A percentile compares a stretch with the other conserved stretches of the same genome.
Conservation (phyloP, 2,329 filamentous ascomycete genomes). For the Hypomyces perniciosus region DNA sequence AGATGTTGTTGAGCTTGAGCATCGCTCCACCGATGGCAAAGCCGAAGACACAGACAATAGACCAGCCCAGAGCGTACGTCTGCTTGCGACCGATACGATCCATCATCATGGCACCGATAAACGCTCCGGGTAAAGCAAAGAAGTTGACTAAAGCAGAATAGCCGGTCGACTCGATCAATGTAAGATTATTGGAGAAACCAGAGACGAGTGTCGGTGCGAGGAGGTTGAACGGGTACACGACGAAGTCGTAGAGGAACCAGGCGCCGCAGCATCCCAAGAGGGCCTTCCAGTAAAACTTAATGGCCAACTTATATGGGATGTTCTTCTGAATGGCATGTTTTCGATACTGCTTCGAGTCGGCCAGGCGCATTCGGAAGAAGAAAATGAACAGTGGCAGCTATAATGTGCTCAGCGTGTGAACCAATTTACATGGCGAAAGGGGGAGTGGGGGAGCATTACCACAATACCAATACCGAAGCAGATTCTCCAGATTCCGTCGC, state of each 20-base stretch:
- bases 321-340: slow-evolving; percentile 22
- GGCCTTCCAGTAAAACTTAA: slow-evolving; percentile 36
- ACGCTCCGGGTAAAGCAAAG: slow-evolving; percentile 18
- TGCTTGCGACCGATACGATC: slow-evolving; percentile 33
- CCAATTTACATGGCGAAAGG: too few relatives aligned
- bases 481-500: slow-evolving; percentile 40
- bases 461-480: slow-evolving; percentile 19
- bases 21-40: slow-evolving; percentile 45
- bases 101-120: slow-evolving; percentile 34
- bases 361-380: slow-evolving; percentile 47
- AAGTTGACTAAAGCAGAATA: slow-evolving; percentile 20
- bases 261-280: slow-evolving; percentile 45
- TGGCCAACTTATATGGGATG: slow-evolving; percentile 20
- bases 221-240: slow-evolving; percentile 8
- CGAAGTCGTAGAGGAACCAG: slow-evolving; percentile 40
- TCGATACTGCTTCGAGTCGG: slow-evolving; percentile 40
- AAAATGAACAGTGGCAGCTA: slow-evolving; percentile 37
- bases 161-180: slow-evolving; percentile 18
- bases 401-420: too few relatives aligned
- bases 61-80: slow-evolving; percentile 20
- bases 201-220: too few relatives aligned
- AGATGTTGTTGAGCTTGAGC: slow-evolving; percentile 37
- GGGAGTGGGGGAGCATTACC: slow-evolving; percentile 23
- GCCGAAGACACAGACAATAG: slow-evolving; percentile 32
- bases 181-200: slow-evolving; percentile 3